These are phyloP conservation scores for Aureobasidium sp. DNA, from an alignment of 2,329 filamentous ascomycete genomes.

Conservation along the genomic window DNA sequence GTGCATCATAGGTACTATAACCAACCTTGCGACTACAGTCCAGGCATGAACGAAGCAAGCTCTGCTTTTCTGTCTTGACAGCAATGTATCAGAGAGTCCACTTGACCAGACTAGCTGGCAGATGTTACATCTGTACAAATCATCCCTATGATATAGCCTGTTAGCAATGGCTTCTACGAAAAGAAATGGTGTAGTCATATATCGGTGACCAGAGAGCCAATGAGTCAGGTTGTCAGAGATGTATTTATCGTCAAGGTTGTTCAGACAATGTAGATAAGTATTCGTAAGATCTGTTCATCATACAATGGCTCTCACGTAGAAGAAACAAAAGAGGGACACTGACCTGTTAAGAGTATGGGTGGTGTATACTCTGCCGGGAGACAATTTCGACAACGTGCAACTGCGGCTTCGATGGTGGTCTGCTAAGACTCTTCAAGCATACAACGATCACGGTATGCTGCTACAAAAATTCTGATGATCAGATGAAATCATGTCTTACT, in stretches of 20 bases:
- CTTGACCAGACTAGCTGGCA: too few species aligned
- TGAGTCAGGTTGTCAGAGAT: slow-evolving; percentile 80
- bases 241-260: slow-evolving; percentile 58
- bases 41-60: too few species aligned
- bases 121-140: not conserved
- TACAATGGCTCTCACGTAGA: slow-evolving; percentile 35
- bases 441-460: too few species aligned
- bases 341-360: not conserved
- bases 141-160: not conserved
- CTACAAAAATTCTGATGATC: too few species aligned
- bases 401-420: too few species aligned
- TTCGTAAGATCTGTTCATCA: slow-evolving; percentile 76
- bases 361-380: not conserved
- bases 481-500: not conserved
- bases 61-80: too few species aligned
- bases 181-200: not conserved
- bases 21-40: too few species aligned
- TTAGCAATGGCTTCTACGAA: not conserved
- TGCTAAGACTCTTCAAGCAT: too few species aligned
- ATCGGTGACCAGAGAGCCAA: slow-evolving; percentile 15
- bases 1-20: too few species aligned
- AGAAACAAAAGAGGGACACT: slow-evolving; percentile 5
- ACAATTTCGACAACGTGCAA: not conserved
- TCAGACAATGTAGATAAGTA: slow-evolving; percentile 99
- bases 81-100: too few species aligned